phyloP scores from a whole-genome alignment of 1,284 basidiomycete genomes.

The Papiliotrema laurentii region DNA sequence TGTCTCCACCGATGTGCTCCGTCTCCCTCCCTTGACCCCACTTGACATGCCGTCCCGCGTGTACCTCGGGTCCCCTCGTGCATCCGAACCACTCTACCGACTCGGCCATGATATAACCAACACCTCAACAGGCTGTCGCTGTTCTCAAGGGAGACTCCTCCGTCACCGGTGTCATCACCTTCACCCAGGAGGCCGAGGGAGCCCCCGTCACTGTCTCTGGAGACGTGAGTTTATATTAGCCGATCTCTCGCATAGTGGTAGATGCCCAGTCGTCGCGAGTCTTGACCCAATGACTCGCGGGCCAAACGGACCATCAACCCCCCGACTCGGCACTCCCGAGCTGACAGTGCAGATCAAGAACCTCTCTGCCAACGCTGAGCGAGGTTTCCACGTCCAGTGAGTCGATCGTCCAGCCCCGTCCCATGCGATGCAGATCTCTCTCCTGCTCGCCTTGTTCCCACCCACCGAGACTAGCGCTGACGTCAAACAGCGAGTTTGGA shows the following conservation, averaged over 20 bases:
- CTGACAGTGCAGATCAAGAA: conserved; percentile 52
- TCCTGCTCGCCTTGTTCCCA: not conserved
- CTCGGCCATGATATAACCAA: not conserved
- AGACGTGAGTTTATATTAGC: conserved; percentile 35
- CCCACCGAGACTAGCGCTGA: conserved; percentile 2
- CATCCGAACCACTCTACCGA: too few species aligned
- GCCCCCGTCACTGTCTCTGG: conserved; percentile 62
- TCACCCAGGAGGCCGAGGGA: conserved; percentile 57
- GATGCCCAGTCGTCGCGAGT: not conserved
- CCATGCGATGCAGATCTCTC: not conserved
- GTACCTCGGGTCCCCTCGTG: too few species aligned
- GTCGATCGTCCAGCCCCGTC: conserved; percentile 21
- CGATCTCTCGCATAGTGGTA: not conserved
- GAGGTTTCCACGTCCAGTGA: conserved; percentile 75
- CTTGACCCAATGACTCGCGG: too few species aligned
- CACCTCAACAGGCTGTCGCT: conserved; percentile 57
- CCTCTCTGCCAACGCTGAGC: conserved; percentile 58
- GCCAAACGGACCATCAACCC: not conserved
- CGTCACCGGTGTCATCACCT: conserved; percentile 62
- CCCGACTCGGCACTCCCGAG: not conserved
- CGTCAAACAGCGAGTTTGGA: conserved; percentile 57
- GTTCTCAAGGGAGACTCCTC: conserved; percentile 60
- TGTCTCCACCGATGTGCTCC: not conserved
- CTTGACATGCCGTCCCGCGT: not conserved
- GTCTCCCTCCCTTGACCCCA: conserved; percentile 9